phyloP scores from a whole-genome alignment of 208 protist species.

The Angomonas deanei region DNA sequence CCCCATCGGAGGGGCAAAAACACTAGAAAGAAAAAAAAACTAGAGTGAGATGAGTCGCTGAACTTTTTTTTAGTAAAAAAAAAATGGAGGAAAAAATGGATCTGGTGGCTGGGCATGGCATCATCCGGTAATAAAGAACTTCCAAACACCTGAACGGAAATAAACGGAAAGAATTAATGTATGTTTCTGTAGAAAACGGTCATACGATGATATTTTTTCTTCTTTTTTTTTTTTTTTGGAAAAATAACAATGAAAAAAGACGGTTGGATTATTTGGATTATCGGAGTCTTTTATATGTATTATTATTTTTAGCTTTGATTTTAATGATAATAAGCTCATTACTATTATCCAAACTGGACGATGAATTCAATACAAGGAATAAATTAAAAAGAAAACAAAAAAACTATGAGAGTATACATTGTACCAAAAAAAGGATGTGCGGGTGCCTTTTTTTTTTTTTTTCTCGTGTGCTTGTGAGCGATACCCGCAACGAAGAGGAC shows the following conservation, averaged over 20 bases:
- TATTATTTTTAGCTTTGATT: no score
- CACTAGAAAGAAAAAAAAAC: no score
- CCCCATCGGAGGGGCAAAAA: no score
- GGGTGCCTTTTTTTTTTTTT: slow-evolving; percentile 6
- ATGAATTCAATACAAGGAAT: no score
- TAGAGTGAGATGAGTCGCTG: no score
- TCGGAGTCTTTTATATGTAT: background rate
- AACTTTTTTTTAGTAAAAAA: no score
- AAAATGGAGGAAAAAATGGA: no score
- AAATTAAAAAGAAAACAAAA: background rate
- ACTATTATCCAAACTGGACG: background rate
- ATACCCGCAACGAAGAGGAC: background rate
- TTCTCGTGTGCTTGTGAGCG: background rate
- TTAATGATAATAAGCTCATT: background rate
- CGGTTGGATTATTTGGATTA: background rate
- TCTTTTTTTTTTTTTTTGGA: background rate
- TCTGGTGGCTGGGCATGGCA: no score
- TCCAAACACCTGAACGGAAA: background rate
- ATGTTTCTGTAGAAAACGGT: no score
- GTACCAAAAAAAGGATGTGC: no score
- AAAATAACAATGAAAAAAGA: background rate
- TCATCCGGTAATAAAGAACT: background rate
- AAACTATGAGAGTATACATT: no score
- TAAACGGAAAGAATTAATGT: slow-evolving; percentile 2
- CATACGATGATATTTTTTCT: background rate